Evolutionary conservation across 768 basidiomycete species (phyloP), one percentile per base, ranked within the genome.

Genomic region (Filobasidium floriforme): DNA sequence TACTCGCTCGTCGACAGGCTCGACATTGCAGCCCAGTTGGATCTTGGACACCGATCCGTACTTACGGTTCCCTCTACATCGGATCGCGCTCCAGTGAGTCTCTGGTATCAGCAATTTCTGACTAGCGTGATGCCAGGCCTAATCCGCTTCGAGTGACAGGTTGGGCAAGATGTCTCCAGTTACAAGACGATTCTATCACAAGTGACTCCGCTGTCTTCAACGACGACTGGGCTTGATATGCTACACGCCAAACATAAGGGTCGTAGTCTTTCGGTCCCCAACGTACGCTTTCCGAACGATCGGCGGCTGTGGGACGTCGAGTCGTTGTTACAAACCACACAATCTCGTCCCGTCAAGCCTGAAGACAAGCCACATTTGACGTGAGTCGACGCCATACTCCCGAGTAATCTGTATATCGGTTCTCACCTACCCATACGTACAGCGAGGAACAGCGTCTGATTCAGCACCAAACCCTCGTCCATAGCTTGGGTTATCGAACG

Each of bases 241-340:
- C 29, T 57, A 15, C 15, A 26, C 26, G 26, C 15, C 54, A 57
- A 57, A 28, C 22, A 57, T 7, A 57, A 24, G 26, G 14, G 14
- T 7, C 54, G 24, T 41, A 22, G 32, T n/a, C 54, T 64, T 19
- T 44, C 63, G 51, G 19, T 79, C 85, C 74, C 89, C 0, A 85
- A 86, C 61, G 88, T 92, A 59, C 85, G 94, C 3, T 97, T 97
- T 73, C 89, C 89, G 7, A 86, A 89, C 68, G 96, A 99, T 79
- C 84, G 88, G 22, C 83, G 94, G 43, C 76, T 99, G 40, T 89
- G 92, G 54, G 96, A 99, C 75, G 92, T 94, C 4, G 87, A 88
- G 14, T 84, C 91, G 0, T 89, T 98, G 85, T 78, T 99, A 19
- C 90, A 89, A 69, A 94, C 90, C 0, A 89, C 89, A 1, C 80